These are phyloP conservation scores for Eleusine coracana DNA, from an alignment of 176 grass and related monocot species.

Conservation along the genomic window DNA sequence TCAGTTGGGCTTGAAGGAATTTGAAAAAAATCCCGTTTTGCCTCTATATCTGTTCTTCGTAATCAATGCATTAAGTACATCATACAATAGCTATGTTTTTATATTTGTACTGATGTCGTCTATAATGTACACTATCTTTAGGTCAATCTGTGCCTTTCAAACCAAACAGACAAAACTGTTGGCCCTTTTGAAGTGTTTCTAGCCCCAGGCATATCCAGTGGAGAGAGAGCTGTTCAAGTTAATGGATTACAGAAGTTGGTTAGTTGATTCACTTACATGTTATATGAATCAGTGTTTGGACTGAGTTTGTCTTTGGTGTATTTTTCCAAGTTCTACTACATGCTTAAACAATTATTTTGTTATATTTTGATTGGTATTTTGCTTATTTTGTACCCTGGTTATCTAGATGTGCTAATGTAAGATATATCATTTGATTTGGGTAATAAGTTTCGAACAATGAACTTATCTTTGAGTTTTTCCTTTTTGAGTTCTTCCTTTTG, in stretches of 20 bases:
- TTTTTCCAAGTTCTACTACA: not conserved
- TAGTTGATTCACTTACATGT: slow-evolving; percentile 43
- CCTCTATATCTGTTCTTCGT: not conserved
- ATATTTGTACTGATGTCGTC: slow-evolving; percentile 3
- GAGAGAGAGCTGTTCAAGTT: slow-evolving; percentile 73
- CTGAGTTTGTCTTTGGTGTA: not conserved
- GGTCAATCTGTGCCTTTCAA: slow-evolving; percentile 85
- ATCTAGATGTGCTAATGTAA: slow-evolving; percentile 6
- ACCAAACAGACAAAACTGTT: slow-evolving; percentile 85
- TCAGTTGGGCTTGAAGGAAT: slow-evolving; percentile 12
- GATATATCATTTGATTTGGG: slow-evolving; percentile 8
- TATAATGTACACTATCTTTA: slow-evolving; percentile 48
- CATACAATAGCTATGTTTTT: not conserved
- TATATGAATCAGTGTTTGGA: not conserved
- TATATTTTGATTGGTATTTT: not conserved
- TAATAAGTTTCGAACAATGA: not conserved
- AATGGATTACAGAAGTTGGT: slow-evolving; percentile 98
- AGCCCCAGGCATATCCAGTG: slow-evolving; percentile 57
- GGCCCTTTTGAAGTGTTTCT: slow-evolving; percentile 96
- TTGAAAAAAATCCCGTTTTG: slow-evolving; percentile 12
- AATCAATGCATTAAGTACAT: not conserved
- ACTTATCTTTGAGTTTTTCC: slow-evolving; percentile 8
- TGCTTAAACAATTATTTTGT: slow-evolving; percentile 25
- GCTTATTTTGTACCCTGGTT: not conserved
- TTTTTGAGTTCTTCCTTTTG: slow-evolving; percentile 27